Evolutionary conservation across 2,329 filamentous ascomycete genomes (phyloP).

Genomic region (Elsinoe necatrix): DNA sequence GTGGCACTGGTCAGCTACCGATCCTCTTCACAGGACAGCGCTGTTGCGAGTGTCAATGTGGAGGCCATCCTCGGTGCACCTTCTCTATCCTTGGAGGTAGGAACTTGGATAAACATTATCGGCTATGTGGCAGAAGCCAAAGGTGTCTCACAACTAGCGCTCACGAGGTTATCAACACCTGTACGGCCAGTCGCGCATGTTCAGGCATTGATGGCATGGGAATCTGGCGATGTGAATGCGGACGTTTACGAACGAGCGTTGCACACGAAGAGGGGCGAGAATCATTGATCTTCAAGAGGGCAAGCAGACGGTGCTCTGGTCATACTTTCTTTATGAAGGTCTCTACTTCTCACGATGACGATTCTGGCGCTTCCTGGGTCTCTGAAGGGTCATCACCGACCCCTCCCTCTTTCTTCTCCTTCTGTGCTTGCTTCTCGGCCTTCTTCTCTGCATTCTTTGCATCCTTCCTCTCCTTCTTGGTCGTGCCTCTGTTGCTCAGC

Average conservation of each 20-base stretch:
- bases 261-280: not conserved
- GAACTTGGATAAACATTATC: constrained; percentile 84
- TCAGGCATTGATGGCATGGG: constrained; percentile 71
- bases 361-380: not conserved
- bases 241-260: constrained; percentile 60
- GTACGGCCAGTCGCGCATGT: constrained; percentile 38
- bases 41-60: constrained; percentile 57
- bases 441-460: constrained; percentile 47
- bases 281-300: not conserved
- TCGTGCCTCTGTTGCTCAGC: constrained; percentile 25
- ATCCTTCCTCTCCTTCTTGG: constrained; percentile 33
- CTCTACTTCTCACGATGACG: not conserved
- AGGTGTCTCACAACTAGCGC: not conserved
- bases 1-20: constrained; percentile 61
- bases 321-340: not conserved
- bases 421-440: constrained; percentile 23
- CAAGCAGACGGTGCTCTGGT: not conserved
- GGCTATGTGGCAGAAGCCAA: constrained; percentile 48
- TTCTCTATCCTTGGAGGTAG: constrained; percentile 56
- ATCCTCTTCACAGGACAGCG: constrained; percentile 39
- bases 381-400: not conserved
- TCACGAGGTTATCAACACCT: not conserved
- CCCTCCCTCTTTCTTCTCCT: constrained; percentile 20
- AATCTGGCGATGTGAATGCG: constrained; percentile 63
- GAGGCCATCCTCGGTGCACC: constrained; percentile 59